Base-by-base conservation (phyloP, 306 rosid genomes). In the Nissolia schottii region DNA sequence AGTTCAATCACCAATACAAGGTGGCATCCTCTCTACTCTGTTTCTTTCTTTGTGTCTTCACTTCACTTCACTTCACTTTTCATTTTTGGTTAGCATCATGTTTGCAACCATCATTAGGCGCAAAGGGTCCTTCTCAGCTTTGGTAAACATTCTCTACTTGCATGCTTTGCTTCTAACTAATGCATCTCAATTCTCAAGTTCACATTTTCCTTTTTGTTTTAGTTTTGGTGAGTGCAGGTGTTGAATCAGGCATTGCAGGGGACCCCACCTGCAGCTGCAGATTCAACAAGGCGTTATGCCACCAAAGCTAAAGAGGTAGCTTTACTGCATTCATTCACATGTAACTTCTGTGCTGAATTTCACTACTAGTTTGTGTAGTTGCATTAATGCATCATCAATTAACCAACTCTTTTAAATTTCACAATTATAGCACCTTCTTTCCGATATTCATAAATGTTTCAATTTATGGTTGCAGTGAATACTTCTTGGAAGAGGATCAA, bases 211-310 rank as follows among this genome's bases (percentile, higher is more conserved):
- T 37, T 1, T 32, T 32, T 7, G 11, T 32, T 32, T 32, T 32
- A 1, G 13, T 43, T 43, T 45, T 2, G 51, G 51, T 5, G 51
- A 45, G 51, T 45, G 18, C 19, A 45, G 51, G 51, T 45, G n/a
- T 45, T 72, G 68, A 72, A 72, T 58, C 67, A 57, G 80, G 80
- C 15, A 49, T n/a, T n/a, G n/a, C n/a, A n/a, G n/a, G n/a, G n/a
- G n/a, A n/a, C n/a, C n/a, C n/a, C n/a, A n/a, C n/a, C 62, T 16
- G 32, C 23, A 20, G 50, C 53, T 67, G 24, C 57, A 37, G 13
- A 12, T 40, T 56, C 80, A n/a, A n/a, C n/a, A 19, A 41, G 63
- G 15, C 41, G 63, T 34, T 67, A 67, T 70, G 58, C 69, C 25
- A 46, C 70, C 46, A 67, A 22, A 57, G 54, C 48, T 18, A 76